Percentiles rank a stretch among this genome's conserved stretches.
These are phyloP conservation scores for Clonostachys solani DNA, from an alignment of 2,329 filamentous ascomycete genomes.

Conservation along the genomic window DNA sequence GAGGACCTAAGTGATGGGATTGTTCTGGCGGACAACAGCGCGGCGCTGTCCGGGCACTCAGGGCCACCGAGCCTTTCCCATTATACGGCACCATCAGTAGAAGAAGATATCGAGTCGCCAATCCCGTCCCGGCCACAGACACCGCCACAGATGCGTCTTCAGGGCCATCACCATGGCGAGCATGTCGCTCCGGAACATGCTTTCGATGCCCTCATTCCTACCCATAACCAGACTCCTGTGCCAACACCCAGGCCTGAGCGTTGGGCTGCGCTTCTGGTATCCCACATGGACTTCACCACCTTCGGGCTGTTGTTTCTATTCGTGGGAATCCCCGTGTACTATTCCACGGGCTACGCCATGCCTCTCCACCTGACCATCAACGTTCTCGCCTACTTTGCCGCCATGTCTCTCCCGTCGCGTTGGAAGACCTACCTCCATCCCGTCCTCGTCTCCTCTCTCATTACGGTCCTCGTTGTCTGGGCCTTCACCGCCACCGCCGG, in stretches of 20 bases:
- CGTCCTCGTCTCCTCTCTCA: constrained; percentile 48
- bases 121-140: constrained; percentile 15
- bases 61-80: not conserved
- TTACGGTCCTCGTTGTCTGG: constrained; percentile 49
- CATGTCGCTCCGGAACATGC: not conserved
- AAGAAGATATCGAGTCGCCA: constrained; percentile 7
- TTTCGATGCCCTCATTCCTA: not conserved
- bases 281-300: constrained; percentile 38
- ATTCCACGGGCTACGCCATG: constrained; percentile 45
- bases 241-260: constrained; percentile 39
- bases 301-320: constrained; percentile 42
- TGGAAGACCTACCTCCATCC: constrained; percentile 53
- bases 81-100: too few relatives aligned
- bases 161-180: constrained; percentile 12
- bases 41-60: not conserved
- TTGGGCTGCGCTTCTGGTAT: constrained; percentile 43
- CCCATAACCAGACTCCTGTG: constrained; percentile 31
- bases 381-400: constrained; percentile 45
- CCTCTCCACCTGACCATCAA: constrained; percentile 40
- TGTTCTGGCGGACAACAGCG: constrained; percentile 25
- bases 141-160: constrained; percentile 17
- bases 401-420: constrained; percentile 38
- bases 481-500: constrained; percentile 40
- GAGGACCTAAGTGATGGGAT: constrained; percentile 46
- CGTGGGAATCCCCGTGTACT: constrained; percentile 51